phyloP scores from a whole-genome alignment of 2,329 filamentous ascomycete genomes.

The Hirsutella rhossiliensis region DNA sequence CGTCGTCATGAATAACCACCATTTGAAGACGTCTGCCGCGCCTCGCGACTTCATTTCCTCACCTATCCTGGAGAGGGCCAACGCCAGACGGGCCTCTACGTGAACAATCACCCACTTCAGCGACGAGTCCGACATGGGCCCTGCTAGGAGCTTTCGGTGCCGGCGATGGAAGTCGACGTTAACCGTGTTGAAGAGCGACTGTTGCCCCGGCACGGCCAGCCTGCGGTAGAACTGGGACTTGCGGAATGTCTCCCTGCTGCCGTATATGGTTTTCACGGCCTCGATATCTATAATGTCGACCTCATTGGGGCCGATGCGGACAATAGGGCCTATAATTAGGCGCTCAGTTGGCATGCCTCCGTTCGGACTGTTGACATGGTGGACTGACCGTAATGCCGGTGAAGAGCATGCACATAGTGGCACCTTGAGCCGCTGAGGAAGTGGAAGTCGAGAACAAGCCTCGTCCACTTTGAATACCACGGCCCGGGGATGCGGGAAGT shows the following conservation, averaged over 20 bases:
- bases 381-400: slow-evolving; percentile 12
- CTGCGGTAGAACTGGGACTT: slow-evolving; percentile 11
- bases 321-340: slow-evolving; percentile 8
- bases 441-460: slow-evolving; percentile 6
- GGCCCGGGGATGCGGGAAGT: slow-evolving; percentile 11
- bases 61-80: slow-evolving; percentile 29
- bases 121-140: slow-evolving; percentile 22
- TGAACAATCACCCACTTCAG: slow-evolving; percentile 17
- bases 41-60: slow-evolving; percentile 25
- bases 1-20: slow-evolving; percentile 40
- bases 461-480: slow-evolving; percentile 12
- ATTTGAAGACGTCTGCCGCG: slow-evolving; percentile 35
- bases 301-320: slow-evolving; percentile 12
- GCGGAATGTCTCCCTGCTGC: slow-evolving; percentile 10
- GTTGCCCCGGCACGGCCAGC: slow-evolving; percentile 6
- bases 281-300: slow-evolving; percentile 11
- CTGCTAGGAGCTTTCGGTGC: slow-evolving; percentile 28
- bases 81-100: slow-evolving; percentile 21
- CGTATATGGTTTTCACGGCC: slow-evolving; percentile 19
- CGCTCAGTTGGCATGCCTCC: background rate
- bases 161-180: slow-evolving; percentile 25
- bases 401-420: slow-evolving; percentile 10
- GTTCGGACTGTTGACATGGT: slow-evolving; percentile 1
- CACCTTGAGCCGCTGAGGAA: slow-evolving; percentile 6
- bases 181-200: slow-evolving; percentile 25